Percentiles rank a stretch among this genome's conserved stretches.
Conservation (phyloP, 2,329 filamentous ascomycete genomes). For the Epichloe gansuensis region DNA sequence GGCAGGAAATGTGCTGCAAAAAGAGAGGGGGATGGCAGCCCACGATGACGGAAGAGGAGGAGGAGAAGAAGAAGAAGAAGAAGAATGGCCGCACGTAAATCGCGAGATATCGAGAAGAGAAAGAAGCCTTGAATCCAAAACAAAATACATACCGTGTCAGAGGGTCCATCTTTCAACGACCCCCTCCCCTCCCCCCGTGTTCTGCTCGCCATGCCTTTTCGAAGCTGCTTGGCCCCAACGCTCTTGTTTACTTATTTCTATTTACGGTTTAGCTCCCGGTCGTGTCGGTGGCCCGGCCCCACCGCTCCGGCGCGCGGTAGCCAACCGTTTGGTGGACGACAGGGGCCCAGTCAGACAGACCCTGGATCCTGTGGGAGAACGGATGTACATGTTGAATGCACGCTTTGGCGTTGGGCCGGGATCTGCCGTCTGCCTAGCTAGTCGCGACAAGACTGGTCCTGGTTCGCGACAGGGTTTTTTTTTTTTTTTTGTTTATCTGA, state of each 20-base stretch:
- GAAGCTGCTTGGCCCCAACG: background rate
- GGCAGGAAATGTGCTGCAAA: background rate
- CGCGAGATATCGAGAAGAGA: background rate
- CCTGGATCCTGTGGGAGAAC: background rate
- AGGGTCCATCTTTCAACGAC: background rate
- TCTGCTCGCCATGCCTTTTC: background rate
- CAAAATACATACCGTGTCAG: background rate
- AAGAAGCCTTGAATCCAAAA: background rate
- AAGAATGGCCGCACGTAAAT: too few relatives aligned
- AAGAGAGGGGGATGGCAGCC: background rate
- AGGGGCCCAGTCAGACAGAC: background rate
- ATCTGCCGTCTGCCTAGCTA: too few relatives aligned
- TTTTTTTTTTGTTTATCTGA: background rate
- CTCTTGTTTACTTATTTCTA: slow-evolving; percentile 36
- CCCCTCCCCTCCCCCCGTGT: background rate
- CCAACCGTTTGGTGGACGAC: slow-evolving; percentile 14
- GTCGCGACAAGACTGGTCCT: background rate
- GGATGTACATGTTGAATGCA: background rate
- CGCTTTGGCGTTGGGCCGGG: background rate
- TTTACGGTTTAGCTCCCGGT: slow-evolving; percentile 22
- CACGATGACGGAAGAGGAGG: background rate
- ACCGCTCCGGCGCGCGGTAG: slow-evolving; percentile 13
- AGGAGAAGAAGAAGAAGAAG: background rate
- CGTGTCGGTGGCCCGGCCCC: slow-evolving; percentile 12
- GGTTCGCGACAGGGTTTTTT: background rate